Evolutionary conservation across 2,329 filamentous ascomycete genomes (phyloP), one percentile per base, ranked within the genome.

Genomic region (Beauveria sp.): DNA sequence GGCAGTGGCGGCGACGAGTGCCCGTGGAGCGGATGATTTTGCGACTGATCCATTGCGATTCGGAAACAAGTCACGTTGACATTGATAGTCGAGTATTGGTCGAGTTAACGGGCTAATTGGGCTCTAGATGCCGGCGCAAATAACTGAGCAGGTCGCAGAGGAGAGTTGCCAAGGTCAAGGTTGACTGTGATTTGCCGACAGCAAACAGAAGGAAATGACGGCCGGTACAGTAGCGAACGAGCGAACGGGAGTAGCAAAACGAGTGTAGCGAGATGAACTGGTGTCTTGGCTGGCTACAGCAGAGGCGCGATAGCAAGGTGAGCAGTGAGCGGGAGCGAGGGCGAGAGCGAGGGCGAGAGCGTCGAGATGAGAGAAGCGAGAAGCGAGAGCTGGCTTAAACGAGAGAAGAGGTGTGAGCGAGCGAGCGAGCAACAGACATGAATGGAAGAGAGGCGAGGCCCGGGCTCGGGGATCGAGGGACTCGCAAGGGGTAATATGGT

Each of bases 11-110:
- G 64, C 9, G 67, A 66, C 1, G 66, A 66, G 49, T 66, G 66
- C n/a, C 67, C 70, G 45, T 69, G 69, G 60, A 66, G 69, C 52
- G 69, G 69, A 52, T 67, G 64, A 61, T 66, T 67, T 61, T 69
- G 70, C 64, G 65, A 70, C 62, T 66, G 69, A 65, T 76, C 72
- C 74, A 76, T 61, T 49, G 59, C 59, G 31, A 20, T 22, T 43
- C 34, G 73, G 66, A 54, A 63, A 64, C 63, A 63, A 22, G 16
- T 70, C 66, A 69, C 67, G 69, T 74, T 62, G 68, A 65, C 57
- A 48, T 66, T 50, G 60, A 63, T 52, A 22, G 61, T 48, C 43
- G 64, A 62, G 26, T 52, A 45, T 51, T 26, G 10, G 24, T 12
- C 18, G 10, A 22, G 18, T 12, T 10, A 7, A 38, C 2, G 1